Evolutionary conservation across 176 grass and related monocot species (phyloP).

Genomic region (Rhynchospora pubera): DNA sequence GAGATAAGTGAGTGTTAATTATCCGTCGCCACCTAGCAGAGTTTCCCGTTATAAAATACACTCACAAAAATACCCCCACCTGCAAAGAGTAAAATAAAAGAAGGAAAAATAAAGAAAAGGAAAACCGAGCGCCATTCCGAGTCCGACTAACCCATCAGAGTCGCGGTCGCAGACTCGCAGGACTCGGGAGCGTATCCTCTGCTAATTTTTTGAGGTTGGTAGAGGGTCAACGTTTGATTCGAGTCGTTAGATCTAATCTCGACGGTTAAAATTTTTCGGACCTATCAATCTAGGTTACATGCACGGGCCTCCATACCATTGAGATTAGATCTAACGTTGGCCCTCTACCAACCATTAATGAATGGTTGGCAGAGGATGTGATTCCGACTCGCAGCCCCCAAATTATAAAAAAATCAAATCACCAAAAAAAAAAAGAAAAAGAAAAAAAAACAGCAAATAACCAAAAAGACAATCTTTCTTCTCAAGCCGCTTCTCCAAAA

Average conservation of each 20-base stretch:
- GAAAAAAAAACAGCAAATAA: neutral
- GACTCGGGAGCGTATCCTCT: too few species aligned
- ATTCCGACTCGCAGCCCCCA: conserved; percentile 7
- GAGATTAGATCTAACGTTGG: too few species aligned
- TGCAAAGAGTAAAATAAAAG: neutral
- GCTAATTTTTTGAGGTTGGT: too few species aligned
- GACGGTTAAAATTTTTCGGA: too few species aligned
- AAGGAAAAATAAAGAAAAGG: neutral
- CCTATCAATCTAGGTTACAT: too few species aligned
- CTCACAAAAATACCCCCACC: neutral
- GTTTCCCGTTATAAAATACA: neutral
- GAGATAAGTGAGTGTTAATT: neutral
- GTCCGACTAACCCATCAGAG: neutral
- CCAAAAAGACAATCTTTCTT: conserved; percentile 12
- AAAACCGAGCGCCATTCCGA: neutral
- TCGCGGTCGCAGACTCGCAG: conserved; percentile 12
- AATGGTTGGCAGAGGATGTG: too few species aligned
- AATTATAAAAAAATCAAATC: conserved; percentile 15
- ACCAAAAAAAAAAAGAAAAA: neutral
- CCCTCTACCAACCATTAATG: too few species aligned
- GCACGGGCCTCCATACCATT: too few species aligned
- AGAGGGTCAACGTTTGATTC: too few species aligned
- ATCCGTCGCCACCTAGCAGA: neutral
- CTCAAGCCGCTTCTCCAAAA: conserved; percentile 38
- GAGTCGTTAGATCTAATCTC: too few species aligned